Base-by-base conservation (phyloP, 495 filamentous ascomycete species). In the Hypomontagnella submonticulosa region DNA sequence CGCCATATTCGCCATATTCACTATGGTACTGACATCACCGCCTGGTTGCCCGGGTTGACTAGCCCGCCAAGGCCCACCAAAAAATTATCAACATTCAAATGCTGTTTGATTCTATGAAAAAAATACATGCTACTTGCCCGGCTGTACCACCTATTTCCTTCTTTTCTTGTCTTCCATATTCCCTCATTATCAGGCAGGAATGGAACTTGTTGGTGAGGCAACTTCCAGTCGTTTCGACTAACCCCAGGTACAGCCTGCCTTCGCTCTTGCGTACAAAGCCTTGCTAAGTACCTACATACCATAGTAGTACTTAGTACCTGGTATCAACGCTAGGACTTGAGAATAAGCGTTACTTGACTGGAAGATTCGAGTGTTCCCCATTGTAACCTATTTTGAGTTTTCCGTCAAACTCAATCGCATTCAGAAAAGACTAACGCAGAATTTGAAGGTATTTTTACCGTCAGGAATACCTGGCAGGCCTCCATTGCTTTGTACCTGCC, bases 1-100 rank as follows among this genome's bases (percentile, higher is more conserved):
- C 64, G 64, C 64, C 64, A 67, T 67, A 1, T 1, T 19, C 9
- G 11, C 12, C 41, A 40, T 2, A 12, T 43, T 43, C 15, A 19
- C 6, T 46, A 51, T n/a, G n/a, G n/a, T 61, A 41, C 46, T 67
- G 63, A 67, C 63, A 67, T 67, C 63, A 67, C 63, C 41, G 43
- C 56, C 38, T 30, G 63, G 50, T 56, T 54, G 48, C 63, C 43
- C 32, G 42, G 49, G 20, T 42, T 60, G 47, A 56, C 58, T 48
- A 57, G 19, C 41, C 54, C 36, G 44, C 63, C 50, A 51, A 34
- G 63, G 9, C 52, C 63, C 63, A 61, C 56, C 43, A 38, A 51
- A 50, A 49, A 56, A 47, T n/a, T 46, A 18, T 38, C 30, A 50
- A 34, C 42, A 32, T 40, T 10, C 15, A 11, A 1, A 20, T 38